Evolutionary conservation across 2,329 filamentous ascomycete species (phyloP), one percentile per base, ranked within the genome.

Genomic region (Tolypocladium amazonense): DNA sequence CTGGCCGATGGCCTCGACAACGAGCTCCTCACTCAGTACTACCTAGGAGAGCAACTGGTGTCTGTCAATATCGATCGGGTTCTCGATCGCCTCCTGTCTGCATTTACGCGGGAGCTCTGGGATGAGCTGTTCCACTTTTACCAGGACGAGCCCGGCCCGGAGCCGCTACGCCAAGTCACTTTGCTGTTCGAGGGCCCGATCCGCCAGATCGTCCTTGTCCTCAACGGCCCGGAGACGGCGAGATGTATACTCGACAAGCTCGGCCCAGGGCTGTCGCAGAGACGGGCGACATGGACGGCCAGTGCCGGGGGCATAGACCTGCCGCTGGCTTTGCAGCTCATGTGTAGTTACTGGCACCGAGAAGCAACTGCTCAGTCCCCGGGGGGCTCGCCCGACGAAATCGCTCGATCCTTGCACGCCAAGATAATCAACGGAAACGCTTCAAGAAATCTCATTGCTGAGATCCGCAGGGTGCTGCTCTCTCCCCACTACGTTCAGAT

Each of bases 21-120:
- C 64, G 71, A 71, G 25, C 69, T 75, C 25, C 68, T 75, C 57
- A 71, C 71, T 5, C 69, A 75, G 60, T 75, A 75, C 50, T 75
- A 75, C 59, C 64, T 72, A 8, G 62, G 67, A 23, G 70, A 73
- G 54, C 66, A 71, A 56, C 68, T 66, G 33, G 66, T 72, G 7
- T 66, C 64, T 33, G 59, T 74, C 58, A 74, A 75, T 52, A 63
- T 75, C 23, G 73, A 75, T 52, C 65, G 71, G 0, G 71, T 73
- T 4, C 53, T 75, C 37, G 73, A 75, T 60, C 69, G 73, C 1
- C 65, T 75, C 18, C 59, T 75, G 4, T 63, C 68, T 11, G 66
- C 68, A 9, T 75, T 75, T 30, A 71, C 69, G 2, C 60, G 61
- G 12, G 63, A 66, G 54, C 60, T 75, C 50, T 74, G 73, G 73